These are phyloP conservation scores for Ustilago tritici DNA, from an alignment of 1,284 basidiomycete genomes.

Conservation along the genomic window DNA sequence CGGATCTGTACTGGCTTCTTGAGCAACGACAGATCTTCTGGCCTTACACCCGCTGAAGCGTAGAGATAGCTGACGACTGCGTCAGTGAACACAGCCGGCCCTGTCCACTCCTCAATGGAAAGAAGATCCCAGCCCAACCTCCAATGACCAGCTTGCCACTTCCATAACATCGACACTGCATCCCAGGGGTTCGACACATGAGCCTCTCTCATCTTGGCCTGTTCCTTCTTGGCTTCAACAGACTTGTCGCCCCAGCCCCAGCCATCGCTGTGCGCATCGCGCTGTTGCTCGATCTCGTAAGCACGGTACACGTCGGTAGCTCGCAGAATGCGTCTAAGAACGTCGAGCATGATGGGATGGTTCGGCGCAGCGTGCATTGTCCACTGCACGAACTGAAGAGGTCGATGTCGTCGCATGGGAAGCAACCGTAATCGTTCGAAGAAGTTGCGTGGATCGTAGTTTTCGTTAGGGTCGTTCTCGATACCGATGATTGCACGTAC, in stretches of 20 bases:
- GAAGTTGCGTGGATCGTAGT: conserved; percentile 30
- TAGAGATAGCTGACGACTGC: conserved; percentile 47
- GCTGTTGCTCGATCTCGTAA: conserved; percentile 32
- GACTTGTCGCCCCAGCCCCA: conserved; percentile 47
- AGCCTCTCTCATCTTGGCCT: conserved; percentile 18
- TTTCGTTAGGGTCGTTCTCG: conserved; percentile 48
- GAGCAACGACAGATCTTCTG: conserved; percentile 38
- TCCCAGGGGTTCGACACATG: conserved; percentile 37
- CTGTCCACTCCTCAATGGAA: conserved; percentile 52
- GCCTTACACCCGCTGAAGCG: conserved; percentile 43
- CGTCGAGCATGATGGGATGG: conserved; percentile 53
- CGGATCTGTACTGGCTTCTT: conserved; percentile 48
- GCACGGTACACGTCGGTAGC: conserved; percentile 37
- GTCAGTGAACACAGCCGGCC: conserved; percentile 50
- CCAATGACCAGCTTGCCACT: conserved; percentile 51
- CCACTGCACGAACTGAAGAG: conserved; percentile 52
- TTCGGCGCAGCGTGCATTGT: conserved; percentile 42
- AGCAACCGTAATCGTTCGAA: conserved; percentile 39
- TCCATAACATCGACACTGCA: conserved; percentile 35
- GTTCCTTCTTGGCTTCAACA: conserved; percentile 20
- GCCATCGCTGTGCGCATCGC: conserved; percentile 33
- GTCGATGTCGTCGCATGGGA: conserved; percentile 38
- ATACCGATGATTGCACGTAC: conserved; percentile 49
- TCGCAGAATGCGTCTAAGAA: conserved; percentile 36
- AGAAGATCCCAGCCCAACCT: conserved; percentile 43